Evolutionary conservation across 2,329 filamentous ascomycete species (phyloP).

Genomic region (Sarocladium brachiariae): DNA sequence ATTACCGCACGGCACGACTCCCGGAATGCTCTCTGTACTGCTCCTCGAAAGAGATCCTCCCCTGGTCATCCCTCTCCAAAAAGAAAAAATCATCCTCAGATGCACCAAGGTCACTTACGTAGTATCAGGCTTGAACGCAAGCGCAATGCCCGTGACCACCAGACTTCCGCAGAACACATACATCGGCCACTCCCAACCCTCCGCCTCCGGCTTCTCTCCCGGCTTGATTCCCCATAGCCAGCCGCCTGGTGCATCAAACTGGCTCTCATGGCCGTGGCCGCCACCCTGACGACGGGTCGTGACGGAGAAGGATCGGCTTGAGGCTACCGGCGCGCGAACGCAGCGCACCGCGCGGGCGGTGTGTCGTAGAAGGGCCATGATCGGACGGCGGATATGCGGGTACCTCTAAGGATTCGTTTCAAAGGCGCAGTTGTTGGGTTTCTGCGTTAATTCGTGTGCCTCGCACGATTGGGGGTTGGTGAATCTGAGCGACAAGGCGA

Average conservation of each 20-base stretch:
- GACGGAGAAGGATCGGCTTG: slow-evolving; percentile 34
- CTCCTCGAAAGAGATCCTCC: not conserved
- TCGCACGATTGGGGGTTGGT: slow-evolving; percentile 20
- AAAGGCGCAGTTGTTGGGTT: slow-evolving; percentile 10
- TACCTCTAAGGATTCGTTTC: not conserved
- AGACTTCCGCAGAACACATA: slow-evolving; percentile 79
- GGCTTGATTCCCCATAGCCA: slow-evolving; percentile 95
- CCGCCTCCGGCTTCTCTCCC: slow-evolving; percentile 89
- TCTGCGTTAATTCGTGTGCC: too few relatives aligned
- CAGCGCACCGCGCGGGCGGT: slow-evolving; percentile 29
- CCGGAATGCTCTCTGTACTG: too few relatives aligned
- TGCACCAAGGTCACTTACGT: too few relatives aligned
- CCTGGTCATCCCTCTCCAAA: not conserved
- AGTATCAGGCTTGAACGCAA: slow-evolving; percentile 97
- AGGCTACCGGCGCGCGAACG: slow-evolving; percentile 20
- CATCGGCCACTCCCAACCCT: slow-evolving; percentile 90
- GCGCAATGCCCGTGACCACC: slow-evolving; percentile 66
- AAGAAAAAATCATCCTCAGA: too few relatives aligned
- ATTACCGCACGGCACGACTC: not conserved
- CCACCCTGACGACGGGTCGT: slow-evolving; percentile 34
- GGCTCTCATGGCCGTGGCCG: slow-evolving; percentile 51
- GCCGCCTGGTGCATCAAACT: slow-evolving; percentile 84
- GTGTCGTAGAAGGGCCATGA: slow-evolving; percentile 31
- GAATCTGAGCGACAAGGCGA: not conserved
- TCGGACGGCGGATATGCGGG: not conserved